Evolutionary conservation across 345 rosid species (phyloP).

Genomic region (Arabidopsis suecica): DNA sequence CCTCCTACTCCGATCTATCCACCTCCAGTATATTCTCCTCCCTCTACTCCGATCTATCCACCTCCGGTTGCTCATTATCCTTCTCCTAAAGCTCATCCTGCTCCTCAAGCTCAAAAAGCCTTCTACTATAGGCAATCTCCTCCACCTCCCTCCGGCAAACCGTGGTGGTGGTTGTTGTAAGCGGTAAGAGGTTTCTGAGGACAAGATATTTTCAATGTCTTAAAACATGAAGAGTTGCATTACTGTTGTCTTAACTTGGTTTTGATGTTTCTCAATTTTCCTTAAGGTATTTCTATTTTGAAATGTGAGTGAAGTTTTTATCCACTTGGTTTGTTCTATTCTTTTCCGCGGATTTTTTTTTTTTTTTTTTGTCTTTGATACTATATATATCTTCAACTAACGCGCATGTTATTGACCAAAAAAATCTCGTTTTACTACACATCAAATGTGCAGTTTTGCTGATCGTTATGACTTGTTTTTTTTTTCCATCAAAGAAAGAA

Average conservation of each 20-base stretch:
- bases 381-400: background rate
- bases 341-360: background rate
- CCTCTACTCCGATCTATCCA: no score
- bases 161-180: constrained; percentile 45
- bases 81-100: background rate
- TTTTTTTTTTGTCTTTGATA: background rate
- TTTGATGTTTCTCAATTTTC: constrained; percentile 7
- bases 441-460: background rate
- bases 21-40: background rate
- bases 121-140: constrained; percentile 37
- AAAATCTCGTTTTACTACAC: no score
- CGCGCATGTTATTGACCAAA: background rate
- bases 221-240: constrained; percentile 1
- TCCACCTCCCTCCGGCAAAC: constrained; percentile 35
- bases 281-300: constrained; percentile 1
- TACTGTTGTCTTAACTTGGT: constrained; percentile 8
- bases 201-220: background rate
- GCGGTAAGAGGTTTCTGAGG: constrained; percentile 4
- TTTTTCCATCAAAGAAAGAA: background rate
- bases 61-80: background rate
- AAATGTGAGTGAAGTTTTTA: background rate
- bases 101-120: constrained; percentile 35
- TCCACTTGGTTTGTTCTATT: background rate
- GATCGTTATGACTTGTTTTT: background rate
- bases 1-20: background rate